phyloP scores from a whole-genome alignment of 2,329 filamentous ascomycete species.

The Alternaria sp. region DNA sequence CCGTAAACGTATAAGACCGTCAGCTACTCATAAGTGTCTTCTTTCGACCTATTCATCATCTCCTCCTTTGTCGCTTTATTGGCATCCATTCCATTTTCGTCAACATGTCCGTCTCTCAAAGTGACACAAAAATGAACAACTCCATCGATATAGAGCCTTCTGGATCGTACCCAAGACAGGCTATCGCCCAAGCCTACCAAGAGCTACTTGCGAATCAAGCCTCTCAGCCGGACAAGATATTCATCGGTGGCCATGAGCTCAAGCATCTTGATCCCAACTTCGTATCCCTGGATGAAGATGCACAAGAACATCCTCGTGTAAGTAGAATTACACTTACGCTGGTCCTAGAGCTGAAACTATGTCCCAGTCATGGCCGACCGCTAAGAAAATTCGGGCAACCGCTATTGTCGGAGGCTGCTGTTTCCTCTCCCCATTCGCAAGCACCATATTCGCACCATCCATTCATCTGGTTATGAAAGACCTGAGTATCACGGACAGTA shows the following conservation, averaged over 20 bases:
- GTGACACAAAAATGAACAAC: background rate
- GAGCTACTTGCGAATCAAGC: background rate
- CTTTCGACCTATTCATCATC: background rate
- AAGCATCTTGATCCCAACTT: background rate
- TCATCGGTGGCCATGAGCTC: background rate
- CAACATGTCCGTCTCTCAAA: background rate
- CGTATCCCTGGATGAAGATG: background rate
- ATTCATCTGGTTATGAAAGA: slow-evolving; percentile 28
- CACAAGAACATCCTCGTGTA: background rate
- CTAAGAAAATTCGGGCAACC: slow-evolving; percentile 17
- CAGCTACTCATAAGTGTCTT: too few relatives aligned
- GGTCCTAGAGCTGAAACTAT: background rate
- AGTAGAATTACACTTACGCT: too few relatives aligned
- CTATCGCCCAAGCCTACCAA: background rate
- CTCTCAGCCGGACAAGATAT: background rate
- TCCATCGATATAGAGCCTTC: background rate
- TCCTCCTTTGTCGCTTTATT: background rate
- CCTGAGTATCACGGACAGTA: slow-evolving; percentile 29
- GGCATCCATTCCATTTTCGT: background rate
- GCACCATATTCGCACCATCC: slow-evolving; percentile 44
- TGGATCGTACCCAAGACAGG: background rate
- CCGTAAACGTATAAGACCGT: background rate
- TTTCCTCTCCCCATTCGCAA: slow-evolving; percentile 22
- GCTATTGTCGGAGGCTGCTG: slow-evolving; percentile 14
- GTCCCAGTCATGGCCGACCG: slow-evolving; percentile 11